A percentile compares a stretch with the other conserved stretches of the same genome.
Evolutionary conservation across 2,329 filamentous ascomycete species (phyloP).

Genomic region (Trichoderma sp.): DNA sequence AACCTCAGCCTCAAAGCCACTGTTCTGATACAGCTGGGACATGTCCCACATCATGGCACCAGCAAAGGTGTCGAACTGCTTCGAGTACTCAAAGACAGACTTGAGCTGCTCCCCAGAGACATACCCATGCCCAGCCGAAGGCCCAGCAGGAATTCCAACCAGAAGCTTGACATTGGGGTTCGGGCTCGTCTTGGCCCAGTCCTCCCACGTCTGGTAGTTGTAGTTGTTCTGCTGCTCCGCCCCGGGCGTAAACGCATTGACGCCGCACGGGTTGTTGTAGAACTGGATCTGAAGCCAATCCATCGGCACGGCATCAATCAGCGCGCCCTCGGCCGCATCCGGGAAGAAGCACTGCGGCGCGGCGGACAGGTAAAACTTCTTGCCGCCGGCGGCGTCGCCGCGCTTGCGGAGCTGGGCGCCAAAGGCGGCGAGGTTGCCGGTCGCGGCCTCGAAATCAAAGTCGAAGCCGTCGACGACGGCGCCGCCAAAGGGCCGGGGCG

Average conservation of each 20-base stretch:
- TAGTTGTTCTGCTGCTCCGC: conserved; percentile 53
- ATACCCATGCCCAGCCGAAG: conserved; percentile 60
- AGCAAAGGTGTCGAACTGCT: conserved; percentile 62
- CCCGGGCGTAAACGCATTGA: conserved; percentile 53
- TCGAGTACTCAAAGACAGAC: conserved; percentile 55
- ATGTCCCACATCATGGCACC: conserved; percentile 73
- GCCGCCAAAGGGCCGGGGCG: conserved; percentile 66
- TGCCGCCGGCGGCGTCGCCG: conserved; percentile 56
- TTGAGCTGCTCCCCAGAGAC: conserved; percentile 47
- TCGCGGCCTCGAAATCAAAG: conserved; percentile 69
- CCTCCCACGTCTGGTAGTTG: conserved; percentile 67
- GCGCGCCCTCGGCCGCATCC: conserved; percentile 59
- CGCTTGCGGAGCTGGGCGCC: conserved; percentile 57
- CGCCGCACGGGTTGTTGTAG: conserved; percentile 70
- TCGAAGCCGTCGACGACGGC: conserved; percentile 74
- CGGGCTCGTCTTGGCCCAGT: conserved; percentile 62
- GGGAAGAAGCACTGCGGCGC: conserved; percentile 71
- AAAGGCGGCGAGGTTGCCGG: conserved; percentile 63
- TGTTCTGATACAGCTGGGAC: conserved; percentile 61
- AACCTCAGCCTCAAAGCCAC: conserved; percentile 56
- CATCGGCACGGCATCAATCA: conserved; percentile 58
- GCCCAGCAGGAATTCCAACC: conserved; percentile 61
- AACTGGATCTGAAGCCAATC: conserved; percentile 68
- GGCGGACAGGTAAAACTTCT: conserved; percentile 64
- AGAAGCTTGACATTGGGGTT: conserved; percentile 65